Evolutionary conservation across 768 basidiomycete genomes (phyloP).

Genomic region (Pulveroboletus sp.): DNA sequence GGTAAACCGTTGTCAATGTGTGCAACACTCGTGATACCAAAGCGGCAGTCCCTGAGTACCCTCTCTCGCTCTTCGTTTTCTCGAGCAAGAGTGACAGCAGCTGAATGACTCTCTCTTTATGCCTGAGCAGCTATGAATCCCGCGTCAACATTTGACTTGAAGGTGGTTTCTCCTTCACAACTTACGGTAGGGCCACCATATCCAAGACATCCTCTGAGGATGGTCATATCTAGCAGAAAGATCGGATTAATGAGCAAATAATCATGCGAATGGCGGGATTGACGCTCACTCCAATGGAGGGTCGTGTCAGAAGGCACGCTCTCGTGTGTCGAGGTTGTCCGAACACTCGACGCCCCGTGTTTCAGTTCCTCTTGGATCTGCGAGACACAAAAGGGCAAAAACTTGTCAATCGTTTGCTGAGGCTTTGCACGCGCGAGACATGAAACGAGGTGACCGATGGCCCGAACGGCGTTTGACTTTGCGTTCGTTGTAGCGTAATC

Average conservation of each 20-base stretch:
- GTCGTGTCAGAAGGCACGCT: slow-evolving; percentile 83
- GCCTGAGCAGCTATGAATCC: slow-evolving; percentile 55
- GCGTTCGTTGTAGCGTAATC: slow-evolving; percentile 88
- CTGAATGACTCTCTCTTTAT: slow-evolving; percentile 61
- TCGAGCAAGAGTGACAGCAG: slow-evolving; percentile 66
- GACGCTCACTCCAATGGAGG: slow-evolving; percentile 81
- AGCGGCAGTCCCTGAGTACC: slow-evolving; percentile 76
- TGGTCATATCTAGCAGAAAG: slow-evolving; percentile 58
- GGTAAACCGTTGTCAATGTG: slow-evolving; percentile 72
- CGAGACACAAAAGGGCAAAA: slow-evolving; percentile 69
- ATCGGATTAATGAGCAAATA: neutral
- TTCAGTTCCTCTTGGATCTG: slow-evolving; percentile 84
- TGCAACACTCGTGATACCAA: slow-evolving; percentile 72
- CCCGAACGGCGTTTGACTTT: slow-evolving; percentile 86
- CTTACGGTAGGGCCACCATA: slow-evolving; percentile 64
- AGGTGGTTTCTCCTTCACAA: slow-evolving; percentile 1
- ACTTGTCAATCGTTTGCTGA: slow-evolving; percentile 69
- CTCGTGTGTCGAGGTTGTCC: slow-evolving; percentile 72
- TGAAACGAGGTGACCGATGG: slow-evolving; percentile 83
- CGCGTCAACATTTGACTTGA: neutral
- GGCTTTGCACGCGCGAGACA: slow-evolving; percentile 80
- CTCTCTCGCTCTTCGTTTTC: slow-evolving; percentile 83
- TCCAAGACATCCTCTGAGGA: slow-evolving; percentile 78
- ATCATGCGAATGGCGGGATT: neutral
- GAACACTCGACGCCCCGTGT: slow-evolving; percentile 82